Percentiles rank a stretch among this genome's conserved stretches.
Evolutionary conservation across 352 stramenopile species (phyloP).

Genomic region (Pythium phragmiticola): DNA sequence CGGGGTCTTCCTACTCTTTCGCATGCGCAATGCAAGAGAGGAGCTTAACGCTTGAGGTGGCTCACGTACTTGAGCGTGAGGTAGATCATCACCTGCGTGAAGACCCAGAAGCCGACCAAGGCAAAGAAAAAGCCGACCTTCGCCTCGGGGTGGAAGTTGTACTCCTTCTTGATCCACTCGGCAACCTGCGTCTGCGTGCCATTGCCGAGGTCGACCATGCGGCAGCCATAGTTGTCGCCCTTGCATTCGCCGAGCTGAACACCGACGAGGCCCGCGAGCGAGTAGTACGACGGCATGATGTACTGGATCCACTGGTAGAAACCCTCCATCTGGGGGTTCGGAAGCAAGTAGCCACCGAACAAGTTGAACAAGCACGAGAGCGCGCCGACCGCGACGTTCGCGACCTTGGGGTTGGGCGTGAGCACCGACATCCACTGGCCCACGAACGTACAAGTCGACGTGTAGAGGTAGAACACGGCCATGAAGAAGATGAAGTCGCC

Average conservation of each 20-base stretch:
- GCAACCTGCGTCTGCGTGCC: slow-evolving; percentile 27
- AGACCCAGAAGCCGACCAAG: slow-evolving; percentile 53
- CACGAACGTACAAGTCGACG: slow-evolving; percentile 58
- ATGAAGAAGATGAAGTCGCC: slow-evolving; percentile 56
- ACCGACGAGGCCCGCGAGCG: slow-evolving; percentile 46
- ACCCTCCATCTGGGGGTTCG: slow-evolving; percentile 42
- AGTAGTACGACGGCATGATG: slow-evolving; percentile 62
- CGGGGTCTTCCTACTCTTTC: too few relatives aligned
- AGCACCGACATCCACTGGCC: slow-evolving; percentile 76
- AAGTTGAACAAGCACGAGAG: slow-evolving; percentile 70
- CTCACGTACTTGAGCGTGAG: slow-evolving; percentile 68
- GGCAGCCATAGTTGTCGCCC: slow-evolving; percentile 26
- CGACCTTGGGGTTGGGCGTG: slow-evolving; percentile 74
- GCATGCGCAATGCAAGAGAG: not conserved
- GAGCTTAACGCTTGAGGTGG: slow-evolving; percentile 59
- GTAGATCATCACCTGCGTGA: slow-evolving; percentile 54
- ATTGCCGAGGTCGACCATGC: slow-evolving; percentile 21
- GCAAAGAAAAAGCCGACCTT: slow-evolving; percentile 51
- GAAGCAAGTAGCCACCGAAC: slow-evolving; percentile 57
- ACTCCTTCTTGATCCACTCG: slow-evolving; percentile 38
- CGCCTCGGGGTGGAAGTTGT: slow-evolving; percentile 49
- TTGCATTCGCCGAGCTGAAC: slow-evolving; percentile 41
- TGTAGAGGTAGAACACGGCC: slow-evolving; percentile 52
- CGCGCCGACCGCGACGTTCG: slow-evolving; percentile 67
- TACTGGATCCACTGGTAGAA: slow-evolving; percentile 79